These are phyloP conservation scores for Pleurotus giganteus DNA, from an alignment of 768 basidiomycete genomes.

Conservation along the genomic window DNA sequence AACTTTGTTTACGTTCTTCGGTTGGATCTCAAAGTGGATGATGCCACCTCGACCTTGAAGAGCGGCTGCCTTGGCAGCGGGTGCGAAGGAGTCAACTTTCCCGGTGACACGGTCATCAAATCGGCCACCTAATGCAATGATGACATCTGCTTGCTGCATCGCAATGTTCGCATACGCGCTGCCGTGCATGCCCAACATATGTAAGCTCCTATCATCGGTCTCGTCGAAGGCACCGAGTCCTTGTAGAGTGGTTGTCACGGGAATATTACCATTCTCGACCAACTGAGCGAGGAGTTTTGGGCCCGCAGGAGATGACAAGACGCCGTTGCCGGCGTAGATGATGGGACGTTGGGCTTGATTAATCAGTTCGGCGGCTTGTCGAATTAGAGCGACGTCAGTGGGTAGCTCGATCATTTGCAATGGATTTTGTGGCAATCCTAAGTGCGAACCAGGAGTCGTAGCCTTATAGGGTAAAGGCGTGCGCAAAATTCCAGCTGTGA, in stretches of 20 bases:
- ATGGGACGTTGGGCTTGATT: conserved; percentile 89
- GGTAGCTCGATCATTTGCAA: conserved; percentile 55
- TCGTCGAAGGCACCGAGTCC: conserved; percentile 97
- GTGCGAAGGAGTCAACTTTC: conserved; percentile 86
- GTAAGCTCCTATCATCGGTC: conserved; percentile 77
- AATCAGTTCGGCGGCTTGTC: conserved; percentile 86
- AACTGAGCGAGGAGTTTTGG: conserved; percentile 80
- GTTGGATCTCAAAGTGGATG: conserved; percentile 98
- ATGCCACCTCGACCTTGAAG: conserved; percentile 87
- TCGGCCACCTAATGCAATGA: conserved; percentile 94
- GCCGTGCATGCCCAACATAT: conserved; percentile 99
- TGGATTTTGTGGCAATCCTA: conserved; percentile 76
- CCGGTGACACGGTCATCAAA: conserved; percentile 99
- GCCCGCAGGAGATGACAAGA: conserved; percentile 79
- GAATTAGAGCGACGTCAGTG: conserved; percentile 64
- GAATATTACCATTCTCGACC: conserved; percentile 85
- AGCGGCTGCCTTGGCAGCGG: conserved; percentile 85
- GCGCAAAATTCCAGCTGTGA: conserved; percentile 89
- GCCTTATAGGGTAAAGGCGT: conserved; percentile 82
- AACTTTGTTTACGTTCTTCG: conserved; percentile 99
- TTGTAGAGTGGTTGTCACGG: conserved; percentile 95
- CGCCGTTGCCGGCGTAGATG: conserved; percentile 91
- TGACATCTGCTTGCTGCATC: conserved; percentile 96
- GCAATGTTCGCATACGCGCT: conserved; percentile 96
- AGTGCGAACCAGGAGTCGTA: conserved; percentile 76